Base-by-base conservation (phyloP, 768 basidiomycete genomes). In the Plicaturopsis crispa region DNA sequence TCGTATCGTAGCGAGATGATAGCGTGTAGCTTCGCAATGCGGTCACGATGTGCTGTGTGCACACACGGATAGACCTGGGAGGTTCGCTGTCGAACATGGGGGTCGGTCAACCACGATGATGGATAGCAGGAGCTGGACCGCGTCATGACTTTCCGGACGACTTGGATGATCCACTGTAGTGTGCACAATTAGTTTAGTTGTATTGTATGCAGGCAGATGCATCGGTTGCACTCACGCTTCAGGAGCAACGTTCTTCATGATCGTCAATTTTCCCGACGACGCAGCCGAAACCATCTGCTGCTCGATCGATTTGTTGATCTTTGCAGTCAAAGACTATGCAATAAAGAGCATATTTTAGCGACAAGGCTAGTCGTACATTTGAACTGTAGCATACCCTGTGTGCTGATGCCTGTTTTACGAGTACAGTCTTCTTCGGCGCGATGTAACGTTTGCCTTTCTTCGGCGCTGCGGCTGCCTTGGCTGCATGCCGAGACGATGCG, bases 281-380 rank as follows among this genome's bases (percentile, higher is more conserved):
- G 92, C 92, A 5, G 90, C 90, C 35, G 78, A 66, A 10, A 89
- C 85, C 79, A 92, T 89, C 60, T 93, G 91, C 39, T 74, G 71
- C 57, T 97, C 92, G 50, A 97, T 92, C 16, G 85, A 87, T 57
- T 78, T 80, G 57, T 86, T 90, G 55, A 96, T 92, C 64, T 91
- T 92, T 36, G 89, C 84, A 42, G 84, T 84, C 46, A 96, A 70
- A 52, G 77, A 68, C 91, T 94, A 53, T 13, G 13, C 19, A 24
- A 16, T 31, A 21, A 34, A 28, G 37, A 46, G 18, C 19, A 34
- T 35, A n/a, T 18, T 3, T n/a, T 38, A 18, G 26, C 5, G 5
- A 24, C 10, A 23, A 18, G 21, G 37, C 35, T n/a, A 31, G 14
- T 11, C 32, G 35, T n/a, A 8, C n/a, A 5, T 13, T 24, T 20